Base-by-base conservation (phyloP, 1,284 basidiomycete genomes). In the Irpex sp. region DNA sequence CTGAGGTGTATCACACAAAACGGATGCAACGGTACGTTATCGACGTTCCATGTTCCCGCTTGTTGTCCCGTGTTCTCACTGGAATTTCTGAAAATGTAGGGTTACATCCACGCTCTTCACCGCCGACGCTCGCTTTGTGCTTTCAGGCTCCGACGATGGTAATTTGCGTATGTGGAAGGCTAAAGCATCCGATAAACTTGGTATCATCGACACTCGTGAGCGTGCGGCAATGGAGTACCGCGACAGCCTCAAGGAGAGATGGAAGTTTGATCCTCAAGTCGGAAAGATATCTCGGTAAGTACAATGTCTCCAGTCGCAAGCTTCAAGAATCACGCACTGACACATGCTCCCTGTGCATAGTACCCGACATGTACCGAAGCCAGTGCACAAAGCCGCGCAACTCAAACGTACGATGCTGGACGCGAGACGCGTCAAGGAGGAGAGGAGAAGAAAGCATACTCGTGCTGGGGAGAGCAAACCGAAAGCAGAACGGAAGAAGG, bases 81-180 rank as follows among this genome's bases (percentile, higher is more conserved):
- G 4, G 11, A 43, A 2, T 2, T 5, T 43, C 35, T 77, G 7
- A 72, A 74, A 35, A 75, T 74, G 8, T 65, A 90, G 89, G 66
- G 87, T 93, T 9, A 83, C 86, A 7, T 87, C 88, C 51, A 90
- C 88, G 46, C 80, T 86, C 68, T 98, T 91, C 78, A 94, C 94
- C 0, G 88, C 89, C 19, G 97, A 99, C 66, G 90, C 96, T 17
- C 89, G 95, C 46, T 99, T 96, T 78, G 90, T 99, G 33, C 78
- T 99, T 5, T 90, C 92, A 2, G 97, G 95, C 5, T 97, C 95
- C 0, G 97, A 99, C 74, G 97, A 99, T 72, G 97, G 97, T 35
- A 98, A 98, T 71, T 88, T 98, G 61, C 87, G 97, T 50, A 85
- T 99, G 70, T 99, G 97, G 97, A 99, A 99, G 76, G 87, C 93